phyloP scores from a whole-genome alignment of 306 rosid genomes.

The Pterocarpus santalinus region DNA sequence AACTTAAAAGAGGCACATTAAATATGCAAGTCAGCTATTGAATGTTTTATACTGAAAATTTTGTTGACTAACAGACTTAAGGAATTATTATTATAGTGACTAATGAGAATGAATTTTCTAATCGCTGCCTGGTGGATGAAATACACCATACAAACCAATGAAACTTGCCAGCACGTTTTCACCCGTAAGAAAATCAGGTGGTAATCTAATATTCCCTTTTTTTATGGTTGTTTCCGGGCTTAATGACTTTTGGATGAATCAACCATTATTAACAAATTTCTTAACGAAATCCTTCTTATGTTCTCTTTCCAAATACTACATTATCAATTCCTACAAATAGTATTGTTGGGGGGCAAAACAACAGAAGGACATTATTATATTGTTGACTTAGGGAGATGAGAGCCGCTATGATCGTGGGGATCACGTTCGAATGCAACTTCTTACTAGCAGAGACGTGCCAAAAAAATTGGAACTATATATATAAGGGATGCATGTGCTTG shows the following conservation, averaged over 20 bases:
- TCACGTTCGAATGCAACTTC: conserved; percentile 55
- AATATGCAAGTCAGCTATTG: conserved; percentile 40
- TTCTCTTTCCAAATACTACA: background rate
- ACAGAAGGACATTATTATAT: conserved; percentile 15
- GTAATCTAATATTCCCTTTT: background rate
- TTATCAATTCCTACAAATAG: conserved; percentile 8
- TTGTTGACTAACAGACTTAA: conserved; percentile 23
- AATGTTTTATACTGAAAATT: background rate
- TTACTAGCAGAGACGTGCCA: conserved; percentile 2
- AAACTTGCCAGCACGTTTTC: conserved; percentile 58
- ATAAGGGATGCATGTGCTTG: conserved; percentile 48
- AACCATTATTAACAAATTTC: background rate
- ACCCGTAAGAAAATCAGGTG: background rate
- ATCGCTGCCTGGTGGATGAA: conserved; percentile 34
- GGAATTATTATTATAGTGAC: background rate
- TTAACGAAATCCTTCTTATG: no score
- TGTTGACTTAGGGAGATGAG: conserved; percentile 43
- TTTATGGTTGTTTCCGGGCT: background rate
- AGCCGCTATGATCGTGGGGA: conserved; percentile 59
- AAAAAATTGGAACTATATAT: conserved; percentile 41
- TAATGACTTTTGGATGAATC: conserved; percentile 21
- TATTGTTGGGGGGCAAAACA: background rate
- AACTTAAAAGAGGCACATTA: conserved; percentile 16
- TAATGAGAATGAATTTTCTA: conserved; percentile 7
- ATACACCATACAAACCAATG: background rate